phyloP scores from a whole-genome alignment of 2,329 filamentous ascomycete species.

The Coniochaeta ligniaria region DNA sequence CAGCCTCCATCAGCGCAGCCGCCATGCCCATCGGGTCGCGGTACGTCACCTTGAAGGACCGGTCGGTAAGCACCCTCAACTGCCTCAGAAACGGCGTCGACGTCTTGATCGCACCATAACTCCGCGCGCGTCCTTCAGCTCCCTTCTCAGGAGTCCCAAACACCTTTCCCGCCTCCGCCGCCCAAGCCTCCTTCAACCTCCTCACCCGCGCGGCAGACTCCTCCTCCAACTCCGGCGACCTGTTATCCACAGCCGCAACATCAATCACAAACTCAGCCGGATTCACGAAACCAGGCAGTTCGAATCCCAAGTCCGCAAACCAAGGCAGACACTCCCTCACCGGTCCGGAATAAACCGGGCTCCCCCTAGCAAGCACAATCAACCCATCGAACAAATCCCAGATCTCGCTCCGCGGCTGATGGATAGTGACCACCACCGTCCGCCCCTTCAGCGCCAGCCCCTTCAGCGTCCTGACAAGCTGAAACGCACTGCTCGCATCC shows the following conservation, averaged over 20 bases:
- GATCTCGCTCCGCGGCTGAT: conserved; percentile 72
- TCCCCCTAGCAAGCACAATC: conserved; percentile 60
- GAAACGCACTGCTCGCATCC: conserved; percentile 70
- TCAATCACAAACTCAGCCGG: conserved; percentile 73
- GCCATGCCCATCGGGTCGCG: conserved; percentile 72
- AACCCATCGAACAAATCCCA: conserved; percentile 71
- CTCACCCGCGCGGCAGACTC: conserved; percentile 53
- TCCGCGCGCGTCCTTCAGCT: background rate
- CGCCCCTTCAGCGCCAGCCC: conserved; percentile 58
- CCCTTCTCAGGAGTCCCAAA: background rate
- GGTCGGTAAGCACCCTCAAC: conserved; percentile 56
- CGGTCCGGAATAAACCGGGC: conserved; percentile 60
- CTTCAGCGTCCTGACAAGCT: conserved; percentile 65
- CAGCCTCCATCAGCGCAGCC: conserved; percentile 61
- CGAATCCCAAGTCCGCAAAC: conserved; percentile 54
- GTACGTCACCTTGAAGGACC: conserved; percentile 64
- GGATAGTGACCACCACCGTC: conserved; percentile 68
- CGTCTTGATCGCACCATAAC: conserved; percentile 20
- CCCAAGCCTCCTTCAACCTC: conserved; percentile 56
- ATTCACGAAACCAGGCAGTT: conserved; percentile 65
- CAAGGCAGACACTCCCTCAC: conserved; percentile 52
- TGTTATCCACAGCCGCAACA: conserved; percentile 65
- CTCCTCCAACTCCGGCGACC: conserved; percentile 58
- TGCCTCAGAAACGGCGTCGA: conserved; percentile 55
- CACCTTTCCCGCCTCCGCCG: conserved; percentile 20